A percentile compares a stretch with the other conserved stretches of the same genome.
These are phyloP conservation scores for Phytophthora litchii DNA, from an alignment of 352 stramenopile species.

Conservation along the genomic window DNA sequence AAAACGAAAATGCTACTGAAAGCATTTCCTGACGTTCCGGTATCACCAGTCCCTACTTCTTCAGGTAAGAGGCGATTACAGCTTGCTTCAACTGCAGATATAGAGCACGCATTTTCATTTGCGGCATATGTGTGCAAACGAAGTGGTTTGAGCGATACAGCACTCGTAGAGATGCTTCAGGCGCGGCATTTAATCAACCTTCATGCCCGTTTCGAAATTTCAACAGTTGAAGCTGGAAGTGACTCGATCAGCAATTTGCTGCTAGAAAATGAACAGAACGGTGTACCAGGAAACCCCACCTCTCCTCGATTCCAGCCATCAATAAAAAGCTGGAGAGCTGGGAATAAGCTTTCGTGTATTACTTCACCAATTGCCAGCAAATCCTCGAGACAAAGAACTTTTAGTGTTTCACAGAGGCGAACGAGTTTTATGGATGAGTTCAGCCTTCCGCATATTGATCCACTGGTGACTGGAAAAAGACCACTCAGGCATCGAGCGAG, in stretches of 20 bases:
- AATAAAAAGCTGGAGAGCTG: constrained; percentile 24
- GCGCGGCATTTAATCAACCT: constrained; percentile 80
- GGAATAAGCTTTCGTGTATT: constrained; percentile 25
- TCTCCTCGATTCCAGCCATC: constrained; percentile 40
- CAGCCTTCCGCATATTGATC: constrained; percentile 23
- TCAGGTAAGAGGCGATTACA: constrained; percentile 30
- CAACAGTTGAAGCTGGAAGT: constrained; percentile 36
- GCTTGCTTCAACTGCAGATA: constrained; percentile 68
- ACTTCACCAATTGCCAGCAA: constrained; percentile 25
- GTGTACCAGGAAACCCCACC: constrained; percentile 17
- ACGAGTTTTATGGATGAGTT: constrained; percentile 64
- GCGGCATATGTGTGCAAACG: constrained; percentile 85
- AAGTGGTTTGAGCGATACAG: constrained; percentile 80
- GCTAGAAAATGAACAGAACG: constrained; percentile 6
- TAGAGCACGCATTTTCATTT: constrained; percentile 87
- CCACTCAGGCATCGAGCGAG: constrained; percentile 40
- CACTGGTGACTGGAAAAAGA: constrained; percentile 26
- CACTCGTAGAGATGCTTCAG: constrained; percentile 86
- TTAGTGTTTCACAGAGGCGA: constrained; percentile 50
- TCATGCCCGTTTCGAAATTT: constrained; percentile 69
- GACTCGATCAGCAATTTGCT: constrained; percentile 9
- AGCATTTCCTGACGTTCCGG: constrained; percentile 27
- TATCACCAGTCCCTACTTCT: constrained; percentile 8
- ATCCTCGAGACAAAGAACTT: constrained; percentile 26
- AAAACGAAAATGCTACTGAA: constrained; percentile 52